These are phyloP conservation scores for Letharia columbiana DNA, from an alignment of 495 filamentous ascomycete genomes.

Conservation along the genomic window DNA sequence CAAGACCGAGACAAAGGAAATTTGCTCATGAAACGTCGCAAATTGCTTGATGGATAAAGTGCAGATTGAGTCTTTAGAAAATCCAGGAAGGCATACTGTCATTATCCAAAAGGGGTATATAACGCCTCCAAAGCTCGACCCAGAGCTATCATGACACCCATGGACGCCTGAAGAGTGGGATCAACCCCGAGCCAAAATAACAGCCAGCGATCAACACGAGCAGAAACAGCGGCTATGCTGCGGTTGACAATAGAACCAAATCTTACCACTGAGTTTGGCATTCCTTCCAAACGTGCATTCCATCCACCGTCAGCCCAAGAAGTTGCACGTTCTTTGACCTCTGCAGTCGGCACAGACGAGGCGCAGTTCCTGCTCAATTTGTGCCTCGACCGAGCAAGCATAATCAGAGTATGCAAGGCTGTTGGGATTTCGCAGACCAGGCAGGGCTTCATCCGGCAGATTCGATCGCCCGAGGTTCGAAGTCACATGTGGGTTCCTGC, in stretches of 20 bases:
- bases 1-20: background rate
- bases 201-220: background rate
- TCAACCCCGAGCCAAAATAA: background rate
- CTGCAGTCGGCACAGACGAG: background rate
- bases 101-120: background rate
- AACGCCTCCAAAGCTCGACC: background rate
- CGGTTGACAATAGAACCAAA: background rate
- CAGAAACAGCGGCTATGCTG: background rate
- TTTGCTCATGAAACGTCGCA: background rate
- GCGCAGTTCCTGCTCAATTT: background rate
- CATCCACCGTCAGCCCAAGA: background rate
- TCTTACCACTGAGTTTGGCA: background rate
- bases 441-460: background rate
- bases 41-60: background rate
- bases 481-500: background rate
- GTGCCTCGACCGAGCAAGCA: background rate
- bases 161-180: background rate
- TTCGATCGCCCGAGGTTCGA: background rate
- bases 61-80: background rate
- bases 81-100: background rate
- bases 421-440: background rate
- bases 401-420: background rate
- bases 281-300: background rate
- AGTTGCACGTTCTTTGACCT: background rate
- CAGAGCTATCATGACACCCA: background rate